Percentiles rank a stretch among this genome's conserved stretches.
These are phyloP conservation scores for Hawksworthiomyces lignivorus DNA, from an alignment of 2,329 filamentous ascomycete genomes.

Conservation along the genomic window DNA sequence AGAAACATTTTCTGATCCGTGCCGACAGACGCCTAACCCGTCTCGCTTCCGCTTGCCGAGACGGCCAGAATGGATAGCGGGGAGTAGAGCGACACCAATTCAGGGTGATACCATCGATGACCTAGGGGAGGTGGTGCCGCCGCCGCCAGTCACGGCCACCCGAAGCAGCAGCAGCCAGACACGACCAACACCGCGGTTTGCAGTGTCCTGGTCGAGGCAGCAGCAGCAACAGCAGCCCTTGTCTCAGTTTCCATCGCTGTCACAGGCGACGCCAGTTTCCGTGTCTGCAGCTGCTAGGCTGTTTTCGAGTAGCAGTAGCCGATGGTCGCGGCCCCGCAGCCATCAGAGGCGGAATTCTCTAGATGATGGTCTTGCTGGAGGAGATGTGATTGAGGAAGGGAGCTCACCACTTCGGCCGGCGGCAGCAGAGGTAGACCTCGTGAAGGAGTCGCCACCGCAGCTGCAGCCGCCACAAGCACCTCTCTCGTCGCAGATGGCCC, in stretches of 20 bases:
- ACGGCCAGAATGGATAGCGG: neutral
- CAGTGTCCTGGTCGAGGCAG: constrained; percentile 5
- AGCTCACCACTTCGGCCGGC: constrained; percentile 7
- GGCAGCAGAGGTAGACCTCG: neutral
- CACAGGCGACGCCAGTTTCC: neutral
- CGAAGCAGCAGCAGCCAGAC: constrained; percentile 1
- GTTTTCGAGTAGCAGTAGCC: neutral
- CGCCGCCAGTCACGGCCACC: neutral
- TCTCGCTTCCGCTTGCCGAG: constrained; percentile 3
- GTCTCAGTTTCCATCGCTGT: neutral
- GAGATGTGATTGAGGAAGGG: constrained; percentile 11
- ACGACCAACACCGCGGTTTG: constrained; percentile 9
- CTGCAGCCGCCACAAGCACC: too few species aligned
- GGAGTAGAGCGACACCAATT: neutral
- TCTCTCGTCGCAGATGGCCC: too few species aligned
- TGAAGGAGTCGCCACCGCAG: neutral
- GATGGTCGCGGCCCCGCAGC: too few species aligned
- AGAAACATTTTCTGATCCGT: too few species aligned
- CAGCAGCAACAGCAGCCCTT: neutral
- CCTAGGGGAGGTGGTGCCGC: neutral
- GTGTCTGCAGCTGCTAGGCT: neutral
- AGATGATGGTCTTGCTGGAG: neutral
- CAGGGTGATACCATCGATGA: neutral
- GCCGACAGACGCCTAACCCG: constrained; percentile 2
- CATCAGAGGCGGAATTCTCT: neutral